phyloP scores from a whole-genome alignment of 148 eudicot species.

The Vaccinium darrowii region DNA sequence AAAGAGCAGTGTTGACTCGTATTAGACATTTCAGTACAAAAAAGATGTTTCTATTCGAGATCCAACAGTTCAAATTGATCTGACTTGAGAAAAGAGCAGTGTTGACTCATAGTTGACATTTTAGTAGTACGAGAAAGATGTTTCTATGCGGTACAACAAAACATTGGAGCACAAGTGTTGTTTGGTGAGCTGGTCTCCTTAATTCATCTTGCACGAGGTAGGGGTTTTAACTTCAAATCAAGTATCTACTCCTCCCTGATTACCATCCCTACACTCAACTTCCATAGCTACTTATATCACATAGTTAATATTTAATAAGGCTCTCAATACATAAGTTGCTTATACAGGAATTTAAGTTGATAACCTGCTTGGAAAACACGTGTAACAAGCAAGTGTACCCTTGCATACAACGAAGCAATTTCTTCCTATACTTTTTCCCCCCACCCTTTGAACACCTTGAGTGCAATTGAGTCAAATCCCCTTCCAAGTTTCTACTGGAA shows the following conservation, averaged over 20 bases:
- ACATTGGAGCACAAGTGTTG: not conserved
- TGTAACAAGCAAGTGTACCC: not conserved
- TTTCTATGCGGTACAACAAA: not conserved
- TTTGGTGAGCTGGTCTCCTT: not conserved
- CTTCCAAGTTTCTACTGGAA: not conserved
- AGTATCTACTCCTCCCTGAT: not conserved
- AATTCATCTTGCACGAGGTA: not conserved
- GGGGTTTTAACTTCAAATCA: not conserved
- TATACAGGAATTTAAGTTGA: not conserved
- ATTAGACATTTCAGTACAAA: not conserved
- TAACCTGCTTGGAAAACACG: not conserved
- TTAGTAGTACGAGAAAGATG: not conserved
- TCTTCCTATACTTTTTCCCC: not conserved
- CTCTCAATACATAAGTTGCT: not conserved
- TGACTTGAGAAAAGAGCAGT: not conserved
- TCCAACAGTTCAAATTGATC: not conserved
- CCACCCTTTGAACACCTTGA: not conserved
- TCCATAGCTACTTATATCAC: not conserved
- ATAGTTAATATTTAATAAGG: not conserved
- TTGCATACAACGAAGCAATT: conserved; percentile 4
- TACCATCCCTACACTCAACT: not conserved
- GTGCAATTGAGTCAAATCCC: not conserved
- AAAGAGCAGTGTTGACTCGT: not conserved
- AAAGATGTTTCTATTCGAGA: not conserved
- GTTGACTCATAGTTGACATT: not conserved